Conservation (phyloP, 805 yeast species). For the Debaryomyces maramus region DNA sequence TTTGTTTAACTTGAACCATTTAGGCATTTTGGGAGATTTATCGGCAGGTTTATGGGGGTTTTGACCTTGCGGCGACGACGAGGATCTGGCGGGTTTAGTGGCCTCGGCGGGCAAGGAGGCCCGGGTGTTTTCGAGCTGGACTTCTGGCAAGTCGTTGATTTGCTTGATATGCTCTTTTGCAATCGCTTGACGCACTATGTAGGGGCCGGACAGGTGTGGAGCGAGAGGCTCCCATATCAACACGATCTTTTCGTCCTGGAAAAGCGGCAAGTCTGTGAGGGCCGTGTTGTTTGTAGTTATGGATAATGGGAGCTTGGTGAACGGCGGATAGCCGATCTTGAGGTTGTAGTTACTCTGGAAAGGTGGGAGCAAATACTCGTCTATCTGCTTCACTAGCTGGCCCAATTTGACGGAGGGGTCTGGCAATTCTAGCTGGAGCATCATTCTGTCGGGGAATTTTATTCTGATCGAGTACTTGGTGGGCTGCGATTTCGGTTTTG, state of each 20-base stretch:
- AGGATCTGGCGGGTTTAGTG: background rate
- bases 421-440: conserved; percentile 35
- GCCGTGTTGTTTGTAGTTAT: conserved; percentile 27
- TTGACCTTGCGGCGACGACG: background rate
- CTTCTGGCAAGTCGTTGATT: conserved; percentile 35
- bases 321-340: conserved; percentile 41
- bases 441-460: conserved; percentile 39
- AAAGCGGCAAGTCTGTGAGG: conserved; percentile 29
- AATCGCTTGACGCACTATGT: conserved; percentile 17
- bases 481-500: conserved; percentile 16
- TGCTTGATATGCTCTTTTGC: conserved; percentile 17
- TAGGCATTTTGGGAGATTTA: conserved; percentile 15
- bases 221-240: conserved; percentile 36
- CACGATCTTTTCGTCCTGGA: conserved; percentile 29
- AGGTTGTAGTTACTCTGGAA: conserved; percentile 30
- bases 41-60: background rate
- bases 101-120: conserved; percentile 31
- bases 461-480: conserved; percentile 31
- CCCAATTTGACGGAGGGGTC: conserved; percentile 32
- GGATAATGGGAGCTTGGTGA: conserved; percentile 25
- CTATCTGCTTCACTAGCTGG: conserved; percentile 36
- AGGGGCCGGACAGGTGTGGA: conserved; percentile 24
- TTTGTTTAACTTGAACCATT: conserved; percentile 24
- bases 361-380: conserved; percentile 28
- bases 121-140: conserved; percentile 32